Conservation (phyloP, 2,329 filamentous ascomycete species). For the Dactylellina cionopaga region DNA sequence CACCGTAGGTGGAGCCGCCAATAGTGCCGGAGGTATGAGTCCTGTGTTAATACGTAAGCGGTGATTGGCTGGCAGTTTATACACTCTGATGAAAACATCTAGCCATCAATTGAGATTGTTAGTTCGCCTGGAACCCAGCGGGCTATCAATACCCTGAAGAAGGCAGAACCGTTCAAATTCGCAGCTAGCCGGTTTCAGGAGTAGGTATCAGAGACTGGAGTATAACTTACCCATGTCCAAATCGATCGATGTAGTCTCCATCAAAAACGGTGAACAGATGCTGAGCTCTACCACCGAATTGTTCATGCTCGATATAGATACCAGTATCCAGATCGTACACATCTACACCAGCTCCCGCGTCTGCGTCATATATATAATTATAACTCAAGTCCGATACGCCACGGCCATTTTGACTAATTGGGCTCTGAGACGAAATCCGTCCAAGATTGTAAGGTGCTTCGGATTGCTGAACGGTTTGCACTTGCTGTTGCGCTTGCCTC, state of each 20-base stretch:
- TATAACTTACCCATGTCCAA: neutral
- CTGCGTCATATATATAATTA: neutral
- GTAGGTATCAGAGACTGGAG: too few relatives aligned
- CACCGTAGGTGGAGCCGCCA: slow-evolving; percentile 3
- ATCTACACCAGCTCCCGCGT: neutral
- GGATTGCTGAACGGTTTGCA: neutral
- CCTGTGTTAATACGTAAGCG: too few relatives aligned
- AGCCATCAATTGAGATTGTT: too few relatives aligned
- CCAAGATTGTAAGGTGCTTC: slow-evolving; percentile 56
- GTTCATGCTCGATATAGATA: slow-evolving; percentile 56
- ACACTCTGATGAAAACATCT: too few relatives aligned
- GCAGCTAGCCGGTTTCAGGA: too few relatives aligned
- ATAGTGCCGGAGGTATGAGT: slow-evolving; percentile 8
- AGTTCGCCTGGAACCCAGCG: too few relatives aligned
- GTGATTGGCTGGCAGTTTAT: too few relatives aligned
- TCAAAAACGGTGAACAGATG: neutral
- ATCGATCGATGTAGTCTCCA: neutral
- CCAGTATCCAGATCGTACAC: neutral
- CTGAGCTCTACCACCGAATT: slow-evolving; percentile 55
- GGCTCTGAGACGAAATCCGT: slow-evolving; percentile 56
- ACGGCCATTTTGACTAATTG: slow-evolving; percentile 56
- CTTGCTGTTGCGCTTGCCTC: neutral
- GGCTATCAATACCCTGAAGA: too few relatives aligned
- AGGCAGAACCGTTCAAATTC: too few relatives aligned
- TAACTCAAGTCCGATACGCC: neutral